Evolutionary conservation across 495 filamentous ascomycete genomes (phyloP).

Genomic region (Lophium mytilinum): DNA sequence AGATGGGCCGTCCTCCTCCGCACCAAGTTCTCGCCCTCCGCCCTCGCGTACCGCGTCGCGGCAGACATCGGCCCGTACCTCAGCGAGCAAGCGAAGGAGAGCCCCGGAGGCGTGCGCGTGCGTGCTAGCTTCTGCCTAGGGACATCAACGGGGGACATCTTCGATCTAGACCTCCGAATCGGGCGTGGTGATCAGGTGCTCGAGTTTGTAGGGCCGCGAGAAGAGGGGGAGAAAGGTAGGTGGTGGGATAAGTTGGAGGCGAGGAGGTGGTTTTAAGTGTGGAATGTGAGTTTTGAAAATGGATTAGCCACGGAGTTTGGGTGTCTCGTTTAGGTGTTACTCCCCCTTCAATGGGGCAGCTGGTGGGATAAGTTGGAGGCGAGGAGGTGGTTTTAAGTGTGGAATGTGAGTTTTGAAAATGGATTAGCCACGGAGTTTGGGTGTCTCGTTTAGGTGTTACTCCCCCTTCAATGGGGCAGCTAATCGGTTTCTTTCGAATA

Average conservation of each 20-base stretch:
- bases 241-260: conserved; percentile 18
- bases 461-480: too few relatives aligned
- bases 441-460: too few relatives aligned
- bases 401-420: not conserved
- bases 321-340: too few relatives aligned
- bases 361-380: conserved; percentile 18
- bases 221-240: conserved; percentile 28
- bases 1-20: conserved; percentile 24
- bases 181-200: conserved; percentile 23
- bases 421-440: too few relatives aligned
- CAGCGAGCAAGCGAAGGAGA: conserved; percentile 24
- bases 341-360: not conserved
- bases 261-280: conserved; percentile 21
- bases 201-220: conserved; percentile 29
- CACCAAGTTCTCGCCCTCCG: conserved; percentile 22
- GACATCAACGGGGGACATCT: conserved; percentile 21
- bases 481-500: too few relatives aligned
- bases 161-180: conserved; percentile 29
- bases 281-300: not conserved
- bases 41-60: conserved; percentile 25
- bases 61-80: conserved; percentile 24
- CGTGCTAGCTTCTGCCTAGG: conserved; percentile 32
- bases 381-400: conserved; percentile 21
- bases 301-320: too few relatives aligned
- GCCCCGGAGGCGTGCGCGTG: conserved; percentile 27